Evolutionary conservation across 2,329 filamentous ascomycete species (phyloP).

Genomic region (Apiospora marii): DNA sequence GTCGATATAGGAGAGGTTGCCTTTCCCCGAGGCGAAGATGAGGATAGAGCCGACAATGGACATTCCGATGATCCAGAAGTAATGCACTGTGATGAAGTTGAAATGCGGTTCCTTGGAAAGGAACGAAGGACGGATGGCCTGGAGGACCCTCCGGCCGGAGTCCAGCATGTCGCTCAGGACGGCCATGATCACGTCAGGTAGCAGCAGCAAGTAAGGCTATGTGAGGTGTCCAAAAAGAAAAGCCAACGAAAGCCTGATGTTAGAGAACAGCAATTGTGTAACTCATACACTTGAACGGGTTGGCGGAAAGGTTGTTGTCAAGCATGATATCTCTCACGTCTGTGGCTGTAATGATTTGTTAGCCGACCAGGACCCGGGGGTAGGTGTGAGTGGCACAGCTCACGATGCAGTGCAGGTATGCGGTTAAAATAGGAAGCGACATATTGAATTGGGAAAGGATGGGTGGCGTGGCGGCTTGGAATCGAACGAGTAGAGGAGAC

Average conservation of each 20-base stretch:
- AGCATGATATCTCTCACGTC: constrained; percentile 28
- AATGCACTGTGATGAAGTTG: constrained; percentile 84
- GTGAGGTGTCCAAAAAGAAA: not conserved
- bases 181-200: constrained; percentile 22
- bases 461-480: not conserved
- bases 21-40: constrained; percentile 67
- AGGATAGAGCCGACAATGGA: constrained; percentile 79
- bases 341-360: constrained; percentile 24
- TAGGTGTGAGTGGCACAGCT: constrained; percentile 17
- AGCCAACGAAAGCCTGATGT: constrained; percentile 15
- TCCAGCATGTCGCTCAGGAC: constrained; percentile 44
- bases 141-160: constrained; percentile 51
- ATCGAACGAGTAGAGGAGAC: constrained; percentile 20
- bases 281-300: constrained; percentile 4
- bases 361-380: not conserved
- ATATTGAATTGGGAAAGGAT: constrained; percentile 12
- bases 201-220: not conserved
- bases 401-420: constrained; percentile 18
- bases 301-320: constrained; percentile 20
- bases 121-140: constrained; percentile 63
- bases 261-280: constrained; percentile 20
- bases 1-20: constrained; percentile 79
- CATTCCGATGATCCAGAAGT: constrained; percentile 82
- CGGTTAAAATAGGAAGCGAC: not conserved
- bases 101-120: constrained; percentile 70